A percentile compares a stretch with the other conserved stretches of the same genome.
Conservation (phyloP, 75 land plant genomes). For the Gnetum montanum region DNA sequence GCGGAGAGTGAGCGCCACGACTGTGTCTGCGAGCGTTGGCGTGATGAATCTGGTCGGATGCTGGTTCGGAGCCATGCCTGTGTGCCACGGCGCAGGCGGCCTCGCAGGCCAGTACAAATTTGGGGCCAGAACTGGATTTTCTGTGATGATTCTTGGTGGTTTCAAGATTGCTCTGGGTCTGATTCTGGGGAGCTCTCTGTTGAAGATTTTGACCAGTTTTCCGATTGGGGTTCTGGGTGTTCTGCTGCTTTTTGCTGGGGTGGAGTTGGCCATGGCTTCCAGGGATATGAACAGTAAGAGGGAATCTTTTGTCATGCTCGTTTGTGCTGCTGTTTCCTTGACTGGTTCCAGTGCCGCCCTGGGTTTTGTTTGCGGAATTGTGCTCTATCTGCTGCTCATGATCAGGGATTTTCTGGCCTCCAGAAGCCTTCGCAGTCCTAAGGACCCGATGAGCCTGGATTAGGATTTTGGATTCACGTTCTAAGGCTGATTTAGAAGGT, state of each 20-base stretch:
- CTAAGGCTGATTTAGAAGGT: too few species aligned
- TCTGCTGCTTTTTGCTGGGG: conserved; percentile 70
- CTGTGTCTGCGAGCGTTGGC: conserved; percentile 59
- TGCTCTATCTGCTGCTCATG: conserved; percentile 41
- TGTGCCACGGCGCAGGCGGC: conserved; percentile 86
- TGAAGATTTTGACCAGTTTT: conserved; percentile 33
- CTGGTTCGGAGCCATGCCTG: conserved; percentile 89
- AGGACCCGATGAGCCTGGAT: too few species aligned
- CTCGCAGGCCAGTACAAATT: conserved; percentile 87
- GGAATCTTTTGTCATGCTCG: conserved; percentile 66
- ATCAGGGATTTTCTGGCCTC: conserved; percentile 36
- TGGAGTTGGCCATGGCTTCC: conserved; percentile 74
- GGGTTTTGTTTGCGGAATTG: conserved; percentile 55
- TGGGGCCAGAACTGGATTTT: conserved; percentile 68
- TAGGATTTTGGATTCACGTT: too few species aligned
- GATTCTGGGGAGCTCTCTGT: conserved; percentile 53
- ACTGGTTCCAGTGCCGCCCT: conserved; percentile 57
- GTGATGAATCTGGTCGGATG: conserved; percentile 80
- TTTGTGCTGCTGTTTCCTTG: conserved; percentile 52
- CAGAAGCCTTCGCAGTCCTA: too few species aligned
- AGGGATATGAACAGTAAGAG: conserved; percentile 65
- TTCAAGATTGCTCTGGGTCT: conserved; percentile 52
- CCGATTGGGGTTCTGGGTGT: conserved; percentile 75
- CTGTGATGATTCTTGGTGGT: conserved; percentile 55
- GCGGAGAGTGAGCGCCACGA: conserved; percentile 40